Percentiles rank a stretch among this genome's conserved stretches.
phyloP scores from a whole-genome alignment of 2,329 filamentous ascomycete genomes.

The Colletotrichum incanum region DNA sequence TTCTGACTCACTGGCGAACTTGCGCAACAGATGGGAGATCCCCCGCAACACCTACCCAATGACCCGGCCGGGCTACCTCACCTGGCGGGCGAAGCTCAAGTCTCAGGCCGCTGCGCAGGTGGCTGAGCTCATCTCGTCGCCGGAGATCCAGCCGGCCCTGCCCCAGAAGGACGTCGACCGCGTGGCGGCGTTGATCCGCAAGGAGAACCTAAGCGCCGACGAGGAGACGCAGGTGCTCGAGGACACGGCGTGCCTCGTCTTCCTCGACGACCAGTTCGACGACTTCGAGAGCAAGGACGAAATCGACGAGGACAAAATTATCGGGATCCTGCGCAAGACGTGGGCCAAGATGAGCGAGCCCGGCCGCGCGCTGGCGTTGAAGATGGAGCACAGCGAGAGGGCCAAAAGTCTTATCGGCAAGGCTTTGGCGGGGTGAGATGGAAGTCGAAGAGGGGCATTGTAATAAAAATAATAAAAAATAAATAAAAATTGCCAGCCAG shows the following conservation, averaged over 20 bases:
- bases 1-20: constrained; percentile 31
- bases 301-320: constrained; percentile 82
- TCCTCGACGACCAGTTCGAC: constrained; percentile 89
- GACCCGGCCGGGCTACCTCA: constrained; percentile 82
- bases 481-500: background rate
- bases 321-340: constrained; percentile 80
- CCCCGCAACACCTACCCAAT: constrained; percentile 81
- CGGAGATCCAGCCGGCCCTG: constrained; percentile 56
- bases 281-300: constrained; percentile 79
- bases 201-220: constrained; percentile 77
- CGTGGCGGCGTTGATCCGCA: constrained; percentile 81
- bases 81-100: constrained; percentile 84
- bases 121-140: constrained; percentile 68
- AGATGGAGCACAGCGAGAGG: constrained; percentile 75
- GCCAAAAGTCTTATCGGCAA: constrained; percentile 74
- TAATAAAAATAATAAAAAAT: constrained; percentile 6
- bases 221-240: constrained; percentile 82
- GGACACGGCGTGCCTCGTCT: constrained; percentile 90
- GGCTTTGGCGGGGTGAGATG: constrained; percentile 61
- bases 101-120: constrained; percentile 71
- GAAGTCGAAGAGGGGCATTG: background rate
- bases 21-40: constrained; percentile 77
- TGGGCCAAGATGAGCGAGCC: constrained; percentile 81
- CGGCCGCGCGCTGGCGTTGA: constrained; percentile 76
- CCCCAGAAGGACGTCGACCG: constrained; percentile 68